Evolutionary conservation across 2,329 filamentous ascomycete genomes (phyloP), one percentile per base, ranked within the genome.

Genomic region (Ceratocystis alfenasii): DNA sequence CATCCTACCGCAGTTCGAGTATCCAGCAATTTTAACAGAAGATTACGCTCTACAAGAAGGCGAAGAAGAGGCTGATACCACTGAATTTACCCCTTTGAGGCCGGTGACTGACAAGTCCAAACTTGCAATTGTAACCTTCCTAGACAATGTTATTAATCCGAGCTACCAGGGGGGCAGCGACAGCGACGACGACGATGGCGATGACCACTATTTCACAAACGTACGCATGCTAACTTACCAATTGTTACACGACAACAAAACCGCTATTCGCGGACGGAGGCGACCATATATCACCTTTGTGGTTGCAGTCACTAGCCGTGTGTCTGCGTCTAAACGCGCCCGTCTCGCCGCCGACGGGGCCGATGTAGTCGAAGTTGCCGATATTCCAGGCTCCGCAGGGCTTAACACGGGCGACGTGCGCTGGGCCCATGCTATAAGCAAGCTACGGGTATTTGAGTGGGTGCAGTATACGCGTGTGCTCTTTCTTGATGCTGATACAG

Each of bases 401-500:
- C 72, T 78, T 22, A 71, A 72, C 36, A 74, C 74, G 0, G 73
- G 73, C 5, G 72, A 75, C 5, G 70, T 71, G 1, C 71, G 76
- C 50, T 79, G 75, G 75, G 74, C 74, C 45, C 76, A 79, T 66
- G 73, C 75, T 66, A 76, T 78, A 69, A 75, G 74, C 25, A 79
- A 79, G 70, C 72, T 79, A 17, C 74, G 75, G 10, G 68, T 78
- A 5, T 74, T 78, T 55, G 71, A 77, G 65, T 72, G 76, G 72
- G 74, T 73, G 3, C 69, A 78, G 63, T 79, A 75, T 69, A 72
- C 75, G 10, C 73, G 75, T 4, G 68, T 79, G 30, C 71, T 77
- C n/a, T 78, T 77, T 69, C 70, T 79, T 68, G 77, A 79, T 67
- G 74, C 76, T 28, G 78, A 79, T 69, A 76, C 73, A 8, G 65